Conservation (phyloP, 768 basidiomycete genomes). For the Phylloporus sp. region DNA sequence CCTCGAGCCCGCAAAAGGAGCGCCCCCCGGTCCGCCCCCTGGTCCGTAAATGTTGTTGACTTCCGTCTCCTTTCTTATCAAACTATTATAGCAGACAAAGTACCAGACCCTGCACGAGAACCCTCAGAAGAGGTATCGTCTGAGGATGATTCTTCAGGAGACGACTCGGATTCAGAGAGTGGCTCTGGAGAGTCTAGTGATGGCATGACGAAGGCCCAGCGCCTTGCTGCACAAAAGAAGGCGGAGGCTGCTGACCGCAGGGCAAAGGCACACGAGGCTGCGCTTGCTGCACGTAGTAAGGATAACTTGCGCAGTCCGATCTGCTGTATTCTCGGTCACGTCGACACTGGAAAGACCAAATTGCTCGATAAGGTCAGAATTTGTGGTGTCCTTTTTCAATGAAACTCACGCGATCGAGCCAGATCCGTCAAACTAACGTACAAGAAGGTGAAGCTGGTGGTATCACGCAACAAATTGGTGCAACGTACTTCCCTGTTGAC, state of each 20-base stretch:
- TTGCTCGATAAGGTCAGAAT: constrained; percentile 82
- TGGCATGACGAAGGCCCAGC: constrained; percentile 64
- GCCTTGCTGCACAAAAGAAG: constrained; percentile 64
- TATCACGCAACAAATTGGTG: constrained; percentile 99
- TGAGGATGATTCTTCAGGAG: constrained; percentile 43
- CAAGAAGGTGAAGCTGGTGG: constrained; percentile 99
- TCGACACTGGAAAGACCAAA: constrained; percentile 99
- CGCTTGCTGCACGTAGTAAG: constrained; percentile 79
- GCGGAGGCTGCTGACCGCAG: constrained; percentile 79
- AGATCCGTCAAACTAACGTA: constrained; percentile 99
- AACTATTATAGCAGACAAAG: constrained; percentile 8
- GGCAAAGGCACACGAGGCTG: constrained; percentile 75
- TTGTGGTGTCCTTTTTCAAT: not conserved
- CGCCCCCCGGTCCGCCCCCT: constrained; percentile 10
- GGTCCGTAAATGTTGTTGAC: constrained; percentile 9
- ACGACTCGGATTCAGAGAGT: constrained; percentile 44
- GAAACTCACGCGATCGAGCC: constrained; percentile 5
- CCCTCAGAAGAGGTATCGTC: constrained; percentile 32
- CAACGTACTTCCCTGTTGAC: constrained; percentile 96
- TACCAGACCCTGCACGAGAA: constrained; percentile 23
- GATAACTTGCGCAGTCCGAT: constrained; percentile 94
- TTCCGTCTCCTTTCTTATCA: not conserved
- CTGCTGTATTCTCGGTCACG: constrained; percentile 98
- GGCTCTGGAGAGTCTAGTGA: constrained; percentile 46
- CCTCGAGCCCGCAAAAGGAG: constrained; percentile 1